A percentile compares a stretch with the other conserved stretches of the same genome.
These are phyloP conservation scores for Anthoceros angustus DNA, from an alignment of 225 moss, liverwort and hornwort genomes.

Conservation along the genomic window DNA sequence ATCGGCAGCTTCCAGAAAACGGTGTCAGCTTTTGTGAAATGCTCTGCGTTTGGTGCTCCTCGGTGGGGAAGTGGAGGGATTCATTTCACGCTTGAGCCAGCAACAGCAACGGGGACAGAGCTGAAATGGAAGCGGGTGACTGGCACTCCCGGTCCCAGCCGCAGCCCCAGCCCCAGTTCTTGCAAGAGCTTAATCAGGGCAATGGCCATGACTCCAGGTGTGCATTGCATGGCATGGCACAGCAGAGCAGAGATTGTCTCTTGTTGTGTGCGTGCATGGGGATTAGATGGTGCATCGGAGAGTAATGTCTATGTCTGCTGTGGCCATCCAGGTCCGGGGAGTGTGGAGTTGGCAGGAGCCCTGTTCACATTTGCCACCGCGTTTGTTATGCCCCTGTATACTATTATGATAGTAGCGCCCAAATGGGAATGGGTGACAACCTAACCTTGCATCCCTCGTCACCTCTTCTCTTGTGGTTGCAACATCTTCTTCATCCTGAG, in stretches of 20 bases:
- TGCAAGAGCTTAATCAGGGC: not conserved
- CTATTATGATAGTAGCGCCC: constrained; percentile 72
- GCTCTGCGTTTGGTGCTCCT: too few relatives aligned
- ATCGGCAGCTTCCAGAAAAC: too few relatives aligned
- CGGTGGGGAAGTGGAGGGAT: not conserved
- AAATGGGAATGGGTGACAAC: constrained; percentile 57
- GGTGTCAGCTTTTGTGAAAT: too few relatives aligned
- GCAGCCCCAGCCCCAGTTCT: too few relatives aligned
- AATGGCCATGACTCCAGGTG: not conserved
- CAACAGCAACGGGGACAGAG: not conserved
- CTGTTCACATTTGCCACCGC: constrained; percentile 60
- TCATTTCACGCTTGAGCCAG: not conserved
- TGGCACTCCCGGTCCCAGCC: not conserved
- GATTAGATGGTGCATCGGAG: not conserved
- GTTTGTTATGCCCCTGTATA: constrained; percentile 66
- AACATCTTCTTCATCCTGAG: not conserved
- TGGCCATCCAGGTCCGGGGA: constrained; percentile 33
- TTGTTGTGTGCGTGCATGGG: not conserved
- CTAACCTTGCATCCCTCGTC: not conserved
- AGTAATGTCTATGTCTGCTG: not conserved
- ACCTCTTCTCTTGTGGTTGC: not conserved
- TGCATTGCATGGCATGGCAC: not conserved
- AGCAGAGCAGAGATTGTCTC: not conserved
- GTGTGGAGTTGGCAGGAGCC: constrained; percentile 33
- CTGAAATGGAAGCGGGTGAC: not conserved